These are phyloP conservation scores for Irpex sp. DNA, from an alignment of 1,284 basidiomycete genomes.

Conservation along the genomic window DNA sequence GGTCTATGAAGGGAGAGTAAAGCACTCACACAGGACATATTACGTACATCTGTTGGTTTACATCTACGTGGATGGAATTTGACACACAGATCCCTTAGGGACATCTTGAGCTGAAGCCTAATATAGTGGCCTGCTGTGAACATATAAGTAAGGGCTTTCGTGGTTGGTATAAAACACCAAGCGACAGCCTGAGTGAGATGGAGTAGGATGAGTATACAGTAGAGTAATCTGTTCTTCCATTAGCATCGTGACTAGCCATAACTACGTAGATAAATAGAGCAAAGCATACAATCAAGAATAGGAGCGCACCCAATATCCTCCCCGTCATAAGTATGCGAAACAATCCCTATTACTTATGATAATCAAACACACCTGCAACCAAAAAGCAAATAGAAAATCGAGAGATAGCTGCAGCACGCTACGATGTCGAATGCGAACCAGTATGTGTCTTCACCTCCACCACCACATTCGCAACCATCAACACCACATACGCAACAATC, in stretches of 20 bases:
- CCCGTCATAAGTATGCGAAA: background rate
- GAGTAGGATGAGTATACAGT: background rate
- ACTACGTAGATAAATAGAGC: background rate
- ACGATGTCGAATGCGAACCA: background rate
- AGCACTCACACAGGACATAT: background rate
- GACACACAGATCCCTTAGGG: too few species aligned
- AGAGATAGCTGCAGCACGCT: background rate
- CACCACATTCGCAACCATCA: conserved; percentile 71
- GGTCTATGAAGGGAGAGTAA: conserved; percentile 27
- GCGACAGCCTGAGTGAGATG: too few species aligned
- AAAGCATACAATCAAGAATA: background rate
- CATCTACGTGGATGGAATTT: too few species aligned
- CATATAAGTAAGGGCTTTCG: too few species aligned
- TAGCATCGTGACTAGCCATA: background rate
- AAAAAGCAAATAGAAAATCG: background rate
- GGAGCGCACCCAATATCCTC: background rate
- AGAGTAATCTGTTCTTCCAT: background rate
- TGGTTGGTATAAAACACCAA: too few species aligned
- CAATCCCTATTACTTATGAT: background rate
- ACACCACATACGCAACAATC: conserved; percentile 64
- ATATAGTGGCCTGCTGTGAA: too few species aligned
- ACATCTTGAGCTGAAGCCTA: too few species aligned
- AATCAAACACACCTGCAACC: background rate
- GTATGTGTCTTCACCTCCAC: conserved; percentile 49
- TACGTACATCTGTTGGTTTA: background rate